Percentiles rank a stretch among this genome's conserved stretches.
phyloP scores from a whole-genome alignment of 208 protist species.

The Spongospora subterranea region DNA sequence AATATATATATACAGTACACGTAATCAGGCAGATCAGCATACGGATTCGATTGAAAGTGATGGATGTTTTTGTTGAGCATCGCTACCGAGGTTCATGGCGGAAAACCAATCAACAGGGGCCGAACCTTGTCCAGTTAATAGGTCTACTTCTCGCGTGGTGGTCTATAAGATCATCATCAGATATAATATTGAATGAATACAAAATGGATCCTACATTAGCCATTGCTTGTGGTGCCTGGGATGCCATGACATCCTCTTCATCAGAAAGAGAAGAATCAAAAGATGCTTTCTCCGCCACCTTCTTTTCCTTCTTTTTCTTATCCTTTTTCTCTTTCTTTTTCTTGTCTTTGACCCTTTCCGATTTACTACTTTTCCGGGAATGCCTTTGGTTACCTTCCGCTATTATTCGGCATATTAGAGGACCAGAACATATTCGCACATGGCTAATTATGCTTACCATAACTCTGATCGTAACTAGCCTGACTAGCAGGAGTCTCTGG shows the following conservation, averaged over 20 bases:
- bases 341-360: neutral
- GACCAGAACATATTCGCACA: too few species aligned
- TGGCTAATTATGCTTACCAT: too few species aligned
- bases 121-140: neutral
- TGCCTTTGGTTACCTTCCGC: too few species aligned
- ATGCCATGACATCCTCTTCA: neutral
- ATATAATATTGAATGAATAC: neutral
- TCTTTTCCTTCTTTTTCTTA: neutral
- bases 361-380: neutral
- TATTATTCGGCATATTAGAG: too few species aligned
- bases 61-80: neutral
- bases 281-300: neutral
- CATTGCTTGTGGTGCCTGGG: neutral
- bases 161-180: neutral
- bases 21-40: neutral
- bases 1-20: neutral
- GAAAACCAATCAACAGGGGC: conserved; percentile 43
- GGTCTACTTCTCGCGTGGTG: neutral
- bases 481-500: too few species aligned
- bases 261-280: conserved; percentile 35
- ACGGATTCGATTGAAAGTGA: conserved; percentile 14
- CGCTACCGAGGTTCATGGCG: neutral
- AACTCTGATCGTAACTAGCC: too few species aligned
- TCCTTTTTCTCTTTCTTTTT: conserved; percentile 16
- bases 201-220: neutral